Evolutionary conservation across 176 grass and related monocot species (phyloP).

Genomic region (Sorghum bicolor): Sorghum_bicolor_NCBIv3 NC_012873.2:67185001-67185500

Average conservation of each 20-base stretch:
- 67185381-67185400: background rate
- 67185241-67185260: background rate
- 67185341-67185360: background rate
- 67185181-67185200: no score
- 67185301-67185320: background rate
- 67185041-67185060: no score
- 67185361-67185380: background rate
- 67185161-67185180: no score
- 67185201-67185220: no score
- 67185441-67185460: no score
- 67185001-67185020: no score
- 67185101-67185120: no score
- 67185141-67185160: no score
- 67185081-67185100: no score
- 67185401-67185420: background rate
- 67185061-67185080: no score
- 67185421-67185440: background rate
- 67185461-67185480: background rate
- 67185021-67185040: no score
- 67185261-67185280: background rate
- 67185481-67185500: background rate
- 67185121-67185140: no score
- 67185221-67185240: constrained; percentile 7
- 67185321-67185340: background rate
- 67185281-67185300: background rate